Percentiles rank a stretch among this genome's conserved stretches.
Evolutionary conservation across 306 rosid species (phyloP).

Genomic region (Cicer chorassanicum): DNA sequence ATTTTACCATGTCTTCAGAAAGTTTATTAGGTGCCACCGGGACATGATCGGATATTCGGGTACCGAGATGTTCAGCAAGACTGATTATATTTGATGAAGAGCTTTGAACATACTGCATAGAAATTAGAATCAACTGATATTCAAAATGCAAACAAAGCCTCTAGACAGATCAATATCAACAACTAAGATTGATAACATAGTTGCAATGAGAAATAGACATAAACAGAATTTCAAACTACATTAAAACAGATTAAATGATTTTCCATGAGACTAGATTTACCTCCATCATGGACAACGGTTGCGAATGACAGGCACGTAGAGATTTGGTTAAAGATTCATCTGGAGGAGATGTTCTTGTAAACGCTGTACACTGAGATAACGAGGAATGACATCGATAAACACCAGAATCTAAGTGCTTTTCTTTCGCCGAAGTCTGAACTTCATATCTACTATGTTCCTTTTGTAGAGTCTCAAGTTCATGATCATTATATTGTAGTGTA

Average conservation of each 20-base stretch:
- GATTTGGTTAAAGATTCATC: constrained; percentile 65
- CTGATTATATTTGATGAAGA: constrained; percentile 74
- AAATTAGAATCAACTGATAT: constrained; percentile 35
- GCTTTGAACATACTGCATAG: constrained; percentile 69
- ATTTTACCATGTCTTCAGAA: constrained; percentile 93
- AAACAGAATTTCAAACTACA: constrained; percentile 12
- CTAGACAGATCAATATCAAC: constrained; percentile 6
- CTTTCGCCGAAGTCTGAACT: constrained; percentile 51
- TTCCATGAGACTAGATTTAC: constrained; percentile 54
- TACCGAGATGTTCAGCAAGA: constrained; percentile 96
- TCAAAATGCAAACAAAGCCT: constrained; percentile 44
- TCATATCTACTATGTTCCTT: constrained; percentile 51
- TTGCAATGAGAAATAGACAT: neutral
- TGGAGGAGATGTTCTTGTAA: constrained; percentile 60
- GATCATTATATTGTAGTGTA: constrained; percentile 55
- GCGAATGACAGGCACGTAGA: constrained; percentile 84
- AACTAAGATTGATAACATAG: neutral
- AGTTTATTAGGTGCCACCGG: constrained; percentile 75
- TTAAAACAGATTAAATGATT: neutral
- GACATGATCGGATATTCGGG: constrained; percentile 80
- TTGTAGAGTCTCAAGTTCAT: constrained; percentile 45
- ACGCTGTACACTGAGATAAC: constrained; percentile 65
- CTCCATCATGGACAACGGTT: constrained; percentile 92
- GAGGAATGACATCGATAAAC: constrained; percentile 92
- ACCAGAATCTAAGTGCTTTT: constrained; percentile 66